These are phyloP conservation scores for Penicillium salamii DNA, from an alignment of 495 filamentous ascomycete genomes.

Conservation along the genomic window DNA sequence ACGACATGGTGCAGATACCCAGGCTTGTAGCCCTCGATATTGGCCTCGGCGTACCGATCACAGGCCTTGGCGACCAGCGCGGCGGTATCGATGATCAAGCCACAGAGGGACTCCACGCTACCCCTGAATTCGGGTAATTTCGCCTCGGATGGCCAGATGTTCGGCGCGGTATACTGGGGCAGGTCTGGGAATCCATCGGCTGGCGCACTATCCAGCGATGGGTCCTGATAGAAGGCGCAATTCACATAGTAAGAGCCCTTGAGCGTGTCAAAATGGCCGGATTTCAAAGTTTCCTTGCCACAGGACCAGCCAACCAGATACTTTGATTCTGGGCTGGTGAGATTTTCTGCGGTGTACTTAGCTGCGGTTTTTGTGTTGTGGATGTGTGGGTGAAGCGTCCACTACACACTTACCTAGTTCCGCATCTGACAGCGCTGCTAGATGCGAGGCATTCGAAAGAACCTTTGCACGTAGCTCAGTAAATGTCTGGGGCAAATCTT, in stretches of 20 bases:
- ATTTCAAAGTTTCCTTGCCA: conserved; percentile 90
- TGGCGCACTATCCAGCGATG: conserved; percentile 57
- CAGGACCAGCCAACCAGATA: conserved; percentile 72
- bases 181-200: conserved; percentile 57
- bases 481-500: conserved; percentile 73
- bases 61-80: conserved; percentile 83
- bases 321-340: conserved; percentile 47
- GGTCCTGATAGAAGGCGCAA: conserved; percentile 85
- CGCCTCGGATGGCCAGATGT: conserved; percentile 76
- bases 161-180: conserved; percentile 65
- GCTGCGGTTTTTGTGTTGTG: conserved; percentile 2
- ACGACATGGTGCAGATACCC: conserved; percentile 88
- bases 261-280: conserved; percentile 82
- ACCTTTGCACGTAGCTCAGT: conserved; percentile 63
- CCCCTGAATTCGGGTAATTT: conserved; percentile 69
- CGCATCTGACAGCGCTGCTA: conserved; percentile 73
- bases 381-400: conserved; percentile 2
- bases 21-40: conserved; percentile 69
- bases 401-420: conserved; percentile 61
- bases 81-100: conserved; percentile 82
- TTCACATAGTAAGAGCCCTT: conserved; percentile 98
- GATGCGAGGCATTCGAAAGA: conserved; percentile 82
- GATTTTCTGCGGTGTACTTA: conserved; percentile 32
- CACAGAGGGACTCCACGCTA: conserved; percentile 73
- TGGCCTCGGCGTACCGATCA: conserved; percentile 76